phyloP scores from a whole-genome alignment of 1,284 basidiomycete species.

The Cryptococcus jaspeensis region DNA sequence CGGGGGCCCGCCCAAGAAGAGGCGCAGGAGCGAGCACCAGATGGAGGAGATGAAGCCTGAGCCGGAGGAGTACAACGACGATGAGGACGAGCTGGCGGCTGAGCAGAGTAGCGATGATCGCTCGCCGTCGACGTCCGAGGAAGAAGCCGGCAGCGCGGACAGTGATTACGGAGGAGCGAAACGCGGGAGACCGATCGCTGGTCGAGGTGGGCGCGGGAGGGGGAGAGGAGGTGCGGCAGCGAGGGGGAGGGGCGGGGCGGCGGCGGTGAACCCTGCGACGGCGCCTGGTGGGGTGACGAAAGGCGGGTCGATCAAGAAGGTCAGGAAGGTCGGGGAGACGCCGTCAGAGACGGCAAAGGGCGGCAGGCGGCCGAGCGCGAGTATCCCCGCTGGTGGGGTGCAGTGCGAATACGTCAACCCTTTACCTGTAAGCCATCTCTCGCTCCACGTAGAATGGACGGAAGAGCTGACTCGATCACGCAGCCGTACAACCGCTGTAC shows the following conservation, averaged over 20 bases:
- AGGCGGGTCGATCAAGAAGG: conserved; percentile 20
- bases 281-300: conserved; percentile 19
- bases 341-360: conserved; percentile 14
- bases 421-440: conserved; percentile 30
- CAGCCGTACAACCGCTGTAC: conserved; percentile 48
- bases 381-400: conserved; percentile 25
- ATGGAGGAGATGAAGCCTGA: conserved; percentile 26
- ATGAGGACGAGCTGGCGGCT: conserved; percentile 4
- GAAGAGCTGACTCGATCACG: not conserved
- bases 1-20: conserved; percentile 33
- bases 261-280: conserved; percentile 7
- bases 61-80: conserved; percentile 6
- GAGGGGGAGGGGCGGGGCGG: conserved; percentile 4
- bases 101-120: conserved; percentile 6
- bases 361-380: conserved; percentile 8
- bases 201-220: conserved; percentile 4
- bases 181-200: not conserved
- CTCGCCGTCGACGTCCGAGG: conserved; percentile 7
- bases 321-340: conserved; percentile 18
- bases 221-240: not conserved
- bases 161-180: conserved; percentile 22
- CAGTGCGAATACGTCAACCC: conserved; percentile 50
- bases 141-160: conserved; percentile 13
- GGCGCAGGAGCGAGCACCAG: conserved; percentile 36
- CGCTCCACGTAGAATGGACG: not conserved